phyloP scores from a whole-genome alignment of 2,329 filamentous ascomycete species.

The Colletotrichum limetticola region DNA sequence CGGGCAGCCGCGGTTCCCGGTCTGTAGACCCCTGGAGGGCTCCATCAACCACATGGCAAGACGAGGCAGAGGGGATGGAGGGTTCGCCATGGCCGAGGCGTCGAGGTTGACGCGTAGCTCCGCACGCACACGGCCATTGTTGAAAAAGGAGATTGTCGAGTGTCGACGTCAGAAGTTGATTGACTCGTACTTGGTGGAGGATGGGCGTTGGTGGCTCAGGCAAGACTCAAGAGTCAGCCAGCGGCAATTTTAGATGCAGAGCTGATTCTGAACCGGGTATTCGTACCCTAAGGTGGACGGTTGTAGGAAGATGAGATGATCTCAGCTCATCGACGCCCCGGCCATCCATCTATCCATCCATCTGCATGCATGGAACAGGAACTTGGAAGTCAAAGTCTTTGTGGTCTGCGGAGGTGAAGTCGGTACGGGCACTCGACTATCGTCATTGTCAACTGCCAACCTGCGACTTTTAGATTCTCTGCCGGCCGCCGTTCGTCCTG shows the following conservation, averaged over 20 bases:
- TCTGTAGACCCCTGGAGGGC: slow-evolving; percentile 6
- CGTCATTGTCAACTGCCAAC: slow-evolving; percentile 3
- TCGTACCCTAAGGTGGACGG: neutral
- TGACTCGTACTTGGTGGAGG: slow-evolving; percentile 24
- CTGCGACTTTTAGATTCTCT: neutral
- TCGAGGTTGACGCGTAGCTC: slow-evolving; percentile 18
- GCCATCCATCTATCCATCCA: slow-evolving; percentile 9
- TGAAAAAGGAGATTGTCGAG: slow-evolving; percentile 21
- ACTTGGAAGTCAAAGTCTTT: neutral
- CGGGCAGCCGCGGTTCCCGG: slow-evolving; percentile 15
- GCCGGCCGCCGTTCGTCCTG: slow-evolving; percentile 9
- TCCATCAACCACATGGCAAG: slow-evolving; percentile 35
- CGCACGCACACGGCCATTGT: slow-evolving; percentile 16
- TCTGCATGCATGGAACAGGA: slow-evolving; percentile 7
- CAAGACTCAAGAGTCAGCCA: slow-evolving; percentile 32
- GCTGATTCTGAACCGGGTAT: slow-evolving; percentile 17
- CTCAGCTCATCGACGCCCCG: slow-evolving; percentile 28
- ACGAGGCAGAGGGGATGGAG: slow-evolving; percentile 32
- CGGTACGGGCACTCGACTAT: neutral
- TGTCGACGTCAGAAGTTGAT: slow-evolving; percentile 32
- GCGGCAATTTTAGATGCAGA: slow-evolving; percentile 34
- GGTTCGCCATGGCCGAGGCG: slow-evolving; percentile 30
- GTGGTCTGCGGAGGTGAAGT: neutral
- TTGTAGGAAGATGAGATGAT: slow-evolving; percentile 24
- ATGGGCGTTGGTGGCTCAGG: slow-evolving; percentile 24